These are phyloP conservation scores for Coemansia sp. DNA, from an alignment of 192 early-diverging fungal species.

Conservation along the genomic window DNA sequence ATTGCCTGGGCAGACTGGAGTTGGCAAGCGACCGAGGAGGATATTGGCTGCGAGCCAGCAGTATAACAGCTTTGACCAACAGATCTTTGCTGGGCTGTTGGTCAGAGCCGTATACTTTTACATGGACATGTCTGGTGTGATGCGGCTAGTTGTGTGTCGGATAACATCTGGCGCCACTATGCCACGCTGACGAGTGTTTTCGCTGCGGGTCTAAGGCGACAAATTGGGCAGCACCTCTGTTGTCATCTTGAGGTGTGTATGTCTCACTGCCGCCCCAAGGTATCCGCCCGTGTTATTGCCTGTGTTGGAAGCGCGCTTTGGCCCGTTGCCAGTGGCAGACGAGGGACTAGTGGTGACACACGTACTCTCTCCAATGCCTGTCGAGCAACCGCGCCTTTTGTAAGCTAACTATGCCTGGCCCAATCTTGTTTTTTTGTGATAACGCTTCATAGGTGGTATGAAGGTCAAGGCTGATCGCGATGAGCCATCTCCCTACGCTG, in stretches of 20 bases:
- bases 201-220: slow-evolving; percentile 47
- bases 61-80: neutral
- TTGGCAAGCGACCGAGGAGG: neutral
- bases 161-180: neutral
- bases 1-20: neutral
- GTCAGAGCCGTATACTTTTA: neutral
- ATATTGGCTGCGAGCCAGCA: neutral
- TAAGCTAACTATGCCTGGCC: slow-evolving; percentile 5
- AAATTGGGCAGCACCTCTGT: neutral
- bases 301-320: slow-evolving; percentile 10
- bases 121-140: slow-evolving; percentile 8
- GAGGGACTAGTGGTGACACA: slow-evolving; percentile 67
- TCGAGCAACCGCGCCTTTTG: neutral
- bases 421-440: neutral
- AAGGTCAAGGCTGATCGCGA: slow-evolving; percentile 99
- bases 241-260: slow-evolving; percentile 8
- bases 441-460: slow-evolving; percentile 83
- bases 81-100: neutral
- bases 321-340: slow-evolving; percentile 44
- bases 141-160: neutral
- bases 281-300: slow-evolving; percentile 9
- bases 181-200: slow-evolving; percentile 20
- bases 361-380: slow-evolving; percentile 58
- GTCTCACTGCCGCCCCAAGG: slow-evolving; percentile 3
- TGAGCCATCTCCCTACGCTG: slow-evolving; percentile 99